Percentiles rank a stretch among this genome's conserved stretches.
Conservation (phyloP, 176 grass and related monocot species). For the Oryza rufipogon region DNA sequence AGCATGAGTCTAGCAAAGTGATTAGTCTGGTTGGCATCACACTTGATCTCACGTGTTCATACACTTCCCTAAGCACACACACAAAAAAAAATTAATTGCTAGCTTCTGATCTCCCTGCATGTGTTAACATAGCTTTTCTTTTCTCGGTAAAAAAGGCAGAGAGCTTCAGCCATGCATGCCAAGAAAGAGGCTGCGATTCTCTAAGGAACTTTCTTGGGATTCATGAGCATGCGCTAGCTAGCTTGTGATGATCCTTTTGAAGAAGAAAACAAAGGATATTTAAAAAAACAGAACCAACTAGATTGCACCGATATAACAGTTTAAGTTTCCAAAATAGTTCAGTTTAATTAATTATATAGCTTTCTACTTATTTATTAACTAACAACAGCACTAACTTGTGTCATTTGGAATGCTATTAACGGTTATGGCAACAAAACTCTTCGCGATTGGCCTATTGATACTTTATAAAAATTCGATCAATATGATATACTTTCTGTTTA, state of each 20-base stretch:
- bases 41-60: slow-evolving; percentile 51
- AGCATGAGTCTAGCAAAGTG: slow-evolving; percentile 1
- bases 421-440: slow-evolving; percentile 12
- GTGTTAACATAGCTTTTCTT: slow-evolving; percentile 40
- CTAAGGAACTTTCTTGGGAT: slow-evolving; percentile 62
- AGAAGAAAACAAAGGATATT: not conserved
- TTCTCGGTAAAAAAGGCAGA: slow-evolving; percentile 36
- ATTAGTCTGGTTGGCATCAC: slow-evolving; percentile 32
- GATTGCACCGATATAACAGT: not conserved
- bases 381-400: slow-evolving; percentile 35
- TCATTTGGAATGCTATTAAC: slow-evolving; percentile 25
- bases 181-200: slow-evolving; percentile 61
- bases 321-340: not conserved
- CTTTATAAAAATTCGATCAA: slow-evolving; percentile 16
- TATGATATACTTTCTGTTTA: slow-evolving; percentile 25
- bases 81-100: not conserved
- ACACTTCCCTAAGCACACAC: slow-evolving; percentile 33
- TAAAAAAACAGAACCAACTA: not conserved
- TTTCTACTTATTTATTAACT: slow-evolving; percentile 15
- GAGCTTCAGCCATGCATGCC: slow-evolving; percentile 55
- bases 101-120: slow-evolving; percentile 25
- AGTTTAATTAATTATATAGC: not conserved
- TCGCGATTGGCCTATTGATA: slow-evolving; percentile 16
- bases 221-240: slow-evolving; percentile 61
- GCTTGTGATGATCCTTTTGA: slow-evolving; percentile 22